These are phyloP conservation scores for Omphalotus olearius DNA, from an alignment of 1,284 basidiomycete species.

Conservation along the genomic window DNA sequence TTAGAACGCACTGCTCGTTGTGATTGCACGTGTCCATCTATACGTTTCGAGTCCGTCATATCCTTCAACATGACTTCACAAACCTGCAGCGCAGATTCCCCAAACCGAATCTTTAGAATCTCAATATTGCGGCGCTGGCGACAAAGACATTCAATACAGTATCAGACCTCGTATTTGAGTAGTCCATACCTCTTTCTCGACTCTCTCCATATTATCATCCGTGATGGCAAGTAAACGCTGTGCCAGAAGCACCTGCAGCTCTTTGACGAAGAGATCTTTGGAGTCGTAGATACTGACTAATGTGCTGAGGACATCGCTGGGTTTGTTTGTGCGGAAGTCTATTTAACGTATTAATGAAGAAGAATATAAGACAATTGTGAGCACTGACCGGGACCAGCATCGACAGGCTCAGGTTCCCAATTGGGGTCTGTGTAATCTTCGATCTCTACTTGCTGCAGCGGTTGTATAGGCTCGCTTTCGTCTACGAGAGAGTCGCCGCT, in stretches of 20 bases:
- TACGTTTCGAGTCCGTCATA: constrained; percentile 88
- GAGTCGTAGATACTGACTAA: constrained; percentile 96
- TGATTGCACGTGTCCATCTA: constrained; percentile 79
- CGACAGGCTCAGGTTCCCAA: constrained; percentile 93
- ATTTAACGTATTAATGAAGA: neutral
- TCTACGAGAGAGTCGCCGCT: constrained; percentile 76
- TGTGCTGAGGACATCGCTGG: constrained; percentile 89
- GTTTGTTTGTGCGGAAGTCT: constrained; percentile 88
- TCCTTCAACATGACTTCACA: constrained; percentile 97
- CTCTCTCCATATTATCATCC: constrained; percentile 76
- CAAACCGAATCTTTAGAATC: constrained; percentile 90
- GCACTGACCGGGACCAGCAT: constrained; percentile 80
- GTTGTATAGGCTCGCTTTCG: constrained; percentile 74
- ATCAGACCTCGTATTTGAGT: constrained; percentile 5
- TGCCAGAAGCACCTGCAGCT: constrained; percentile 86
- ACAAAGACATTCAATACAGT: neutral
- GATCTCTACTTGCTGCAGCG: constrained; percentile 66
- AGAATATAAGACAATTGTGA: neutral
- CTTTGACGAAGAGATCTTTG: constrained; percentile 90
- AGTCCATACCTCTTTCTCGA: constrained; percentile 75
- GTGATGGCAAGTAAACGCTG: constrained; percentile 75
- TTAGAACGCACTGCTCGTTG: constrained; percentile 53
- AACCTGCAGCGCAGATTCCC: constrained; percentile 84
- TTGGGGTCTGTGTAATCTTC: constrained; percentile 86
- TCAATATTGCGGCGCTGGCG: constrained; percentile 83